These are phyloP conservation scores for Podospora appendiculata DNA, from an alignment of 495 filamentous ascomycete species.

Conservation along the genomic window DNA sequence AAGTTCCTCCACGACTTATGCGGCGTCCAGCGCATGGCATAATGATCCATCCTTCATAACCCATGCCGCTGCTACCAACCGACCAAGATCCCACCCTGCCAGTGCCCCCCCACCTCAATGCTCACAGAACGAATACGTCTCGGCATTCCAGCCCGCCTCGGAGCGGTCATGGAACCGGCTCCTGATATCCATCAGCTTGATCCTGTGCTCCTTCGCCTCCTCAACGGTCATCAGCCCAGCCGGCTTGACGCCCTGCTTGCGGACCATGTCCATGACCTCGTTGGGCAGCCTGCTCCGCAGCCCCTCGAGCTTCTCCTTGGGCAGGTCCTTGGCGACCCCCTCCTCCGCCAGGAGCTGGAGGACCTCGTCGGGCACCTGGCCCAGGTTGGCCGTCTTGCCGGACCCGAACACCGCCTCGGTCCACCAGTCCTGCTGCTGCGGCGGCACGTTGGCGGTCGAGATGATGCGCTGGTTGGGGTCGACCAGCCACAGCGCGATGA, in stretches of 20 bases:
- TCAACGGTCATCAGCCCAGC: slow-evolving; percentile 32
- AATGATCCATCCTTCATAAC: no score
- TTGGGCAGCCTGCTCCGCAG: slow-evolving; percentile 18
- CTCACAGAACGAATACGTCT: no score
- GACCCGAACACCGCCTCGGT: slow-evolving; percentile 17
- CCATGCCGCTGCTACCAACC: no score
- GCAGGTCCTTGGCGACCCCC: slow-evolving; percentile 7
- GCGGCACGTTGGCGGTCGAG: slow-evolving; percentile 51
- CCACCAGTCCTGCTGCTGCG: slow-evolving; percentile 41
- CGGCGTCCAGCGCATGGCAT: no score
- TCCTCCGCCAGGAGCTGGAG: slow-evolving; percentile 30
- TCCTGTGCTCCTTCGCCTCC: slow-evolving; percentile 36
- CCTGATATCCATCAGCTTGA: slow-evolving; percentile 44
- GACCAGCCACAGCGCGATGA: slow-evolving; percentile 51
- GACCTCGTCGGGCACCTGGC: slow-evolving; percentile 17
- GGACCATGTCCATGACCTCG: slow-evolving; percentile 35
- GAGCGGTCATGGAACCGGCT: background rate
- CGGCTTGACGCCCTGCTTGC: slow-evolving; percentile 11
- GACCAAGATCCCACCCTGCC: no score
- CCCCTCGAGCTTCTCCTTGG: slow-evolving; percentile 5
- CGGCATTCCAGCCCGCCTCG: no score
- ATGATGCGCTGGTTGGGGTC: slow-evolving; percentile 44
- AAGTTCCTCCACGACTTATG: no score
- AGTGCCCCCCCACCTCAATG: no score
- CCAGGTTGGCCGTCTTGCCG: background rate